A percentile compares a stretch with the other conserved stretches of the same genome.
phyloP scores from a whole-genome alignment of 257 asterid species.

The Solanum lycopersicoides region DNA sequence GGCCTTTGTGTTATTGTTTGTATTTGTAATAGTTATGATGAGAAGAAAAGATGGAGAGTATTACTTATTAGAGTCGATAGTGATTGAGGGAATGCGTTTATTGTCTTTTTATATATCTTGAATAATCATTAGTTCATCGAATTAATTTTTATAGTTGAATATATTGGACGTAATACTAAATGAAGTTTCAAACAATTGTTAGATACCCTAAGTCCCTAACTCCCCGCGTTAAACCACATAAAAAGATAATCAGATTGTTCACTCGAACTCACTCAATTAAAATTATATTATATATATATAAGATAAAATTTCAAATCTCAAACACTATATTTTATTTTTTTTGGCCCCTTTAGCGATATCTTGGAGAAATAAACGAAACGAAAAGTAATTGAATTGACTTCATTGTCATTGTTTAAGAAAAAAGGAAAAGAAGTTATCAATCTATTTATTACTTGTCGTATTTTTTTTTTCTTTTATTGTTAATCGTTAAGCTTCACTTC shows the following conservation, averaged over 20 bases:
- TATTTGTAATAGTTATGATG: neutral
- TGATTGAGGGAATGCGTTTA: neutral
- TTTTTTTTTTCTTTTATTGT: neutral
- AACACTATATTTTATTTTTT: too few relatives aligned
- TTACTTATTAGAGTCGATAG: too few relatives aligned
- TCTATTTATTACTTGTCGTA: neutral
- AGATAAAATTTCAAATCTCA: too few relatives aligned
- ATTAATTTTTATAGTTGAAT: neutral
- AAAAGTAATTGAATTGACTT: neutral
- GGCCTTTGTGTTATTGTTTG: neutral
- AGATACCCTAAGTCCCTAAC: too few relatives aligned
- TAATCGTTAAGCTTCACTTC: neutral
- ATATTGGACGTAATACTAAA: neutral
- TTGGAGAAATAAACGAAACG: neutral
- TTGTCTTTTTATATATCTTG: neutral
- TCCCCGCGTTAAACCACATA: too few relatives aligned
- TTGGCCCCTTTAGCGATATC: too few relatives aligned
- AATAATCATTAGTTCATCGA: neutral
- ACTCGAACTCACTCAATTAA: too few relatives aligned
- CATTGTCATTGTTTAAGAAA: neutral
- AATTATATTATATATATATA: too few relatives aligned
- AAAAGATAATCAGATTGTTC: rapidly evolving
- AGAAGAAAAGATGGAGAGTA: neutral
- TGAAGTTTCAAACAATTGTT: neutral
- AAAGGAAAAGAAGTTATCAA: neutral